Conservation (phyloP, 2,329 filamentous ascomycete species). For the Esteya vermicola region DNA sequence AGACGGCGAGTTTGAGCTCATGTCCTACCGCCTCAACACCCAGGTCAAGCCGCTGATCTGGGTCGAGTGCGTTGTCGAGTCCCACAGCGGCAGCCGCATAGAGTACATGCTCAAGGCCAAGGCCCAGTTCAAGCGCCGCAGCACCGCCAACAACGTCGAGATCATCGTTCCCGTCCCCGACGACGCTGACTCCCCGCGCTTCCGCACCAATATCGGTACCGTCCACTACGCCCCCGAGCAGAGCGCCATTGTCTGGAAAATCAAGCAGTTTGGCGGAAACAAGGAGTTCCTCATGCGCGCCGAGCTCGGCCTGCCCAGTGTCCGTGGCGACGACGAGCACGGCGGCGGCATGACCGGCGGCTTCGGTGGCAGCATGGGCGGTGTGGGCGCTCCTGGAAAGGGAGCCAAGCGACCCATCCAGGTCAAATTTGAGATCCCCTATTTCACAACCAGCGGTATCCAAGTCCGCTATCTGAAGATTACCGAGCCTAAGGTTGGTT, state of each 20-base stretch:
- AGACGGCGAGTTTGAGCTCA: slow-evolving; percentile 96
- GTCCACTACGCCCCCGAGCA: slow-evolving; percentile 98
- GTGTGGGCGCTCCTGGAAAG: slow-evolving; percentile 63
- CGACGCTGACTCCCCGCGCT: slow-evolving; percentile 88
- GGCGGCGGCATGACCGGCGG: slow-evolving; percentile 96
- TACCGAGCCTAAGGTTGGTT: slow-evolving; percentile 85
- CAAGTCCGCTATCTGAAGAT: slow-evolving; percentile 98
- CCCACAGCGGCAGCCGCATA: slow-evolving; percentile 85
- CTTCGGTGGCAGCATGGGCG: slow-evolving; percentile 93
- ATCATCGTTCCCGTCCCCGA: slow-evolving; percentile 95
- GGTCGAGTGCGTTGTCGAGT: slow-evolving; percentile 97
- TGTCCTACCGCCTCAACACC: slow-evolving; percentile 97
- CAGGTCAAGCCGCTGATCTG: slow-evolving; percentile 97
- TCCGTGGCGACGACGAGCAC: slow-evolving; percentile 88
- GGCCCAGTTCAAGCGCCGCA: slow-evolving; percentile 94
- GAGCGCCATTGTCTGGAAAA: slow-evolving; percentile 98
- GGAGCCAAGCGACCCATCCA: slow-evolving; percentile 87
- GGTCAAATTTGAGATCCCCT: slow-evolving; percentile 99
- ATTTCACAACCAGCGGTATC: slow-evolving; percentile 98
- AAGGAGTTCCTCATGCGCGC: slow-evolving; percentile 99
- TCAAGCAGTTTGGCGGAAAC: slow-evolving; percentile 96
- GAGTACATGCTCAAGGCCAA: slow-evolving; percentile 99
- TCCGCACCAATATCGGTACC: slow-evolving; percentile 92
- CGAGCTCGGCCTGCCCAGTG: slow-evolving; percentile 84
- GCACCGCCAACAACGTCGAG: slow-evolving; percentile 96